A percentile compares a stretch with the other conserved stretches of the same genome.
phyloP scores from a whole-genome alignment of 208 protist genomes.

The Acanthamoeba healyi region DNA sequence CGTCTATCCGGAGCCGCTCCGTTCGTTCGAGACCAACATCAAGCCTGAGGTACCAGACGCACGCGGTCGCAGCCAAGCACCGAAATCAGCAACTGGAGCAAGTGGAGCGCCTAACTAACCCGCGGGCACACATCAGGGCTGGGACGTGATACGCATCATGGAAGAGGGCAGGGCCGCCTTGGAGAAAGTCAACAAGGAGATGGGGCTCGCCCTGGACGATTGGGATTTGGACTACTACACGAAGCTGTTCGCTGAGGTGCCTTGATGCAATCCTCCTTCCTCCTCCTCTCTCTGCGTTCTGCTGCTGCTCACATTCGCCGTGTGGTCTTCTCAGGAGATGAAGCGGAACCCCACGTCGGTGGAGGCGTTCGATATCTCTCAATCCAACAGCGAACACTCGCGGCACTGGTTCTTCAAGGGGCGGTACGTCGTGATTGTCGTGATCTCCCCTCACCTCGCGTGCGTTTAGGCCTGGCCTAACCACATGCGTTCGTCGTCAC shows the following conservation, averaged over 20 bases:
- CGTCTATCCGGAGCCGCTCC: slow-evolving; percentile 84
- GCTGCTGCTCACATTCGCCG: neutral
- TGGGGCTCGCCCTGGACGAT: slow-evolving; percentile 89
- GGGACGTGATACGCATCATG: slow-evolving; percentile 82
- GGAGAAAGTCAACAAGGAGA: slow-evolving; percentile 84
- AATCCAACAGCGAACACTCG: slow-evolving; percentile 92
- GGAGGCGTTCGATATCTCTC: slow-evolving; percentile 90
- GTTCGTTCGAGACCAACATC: slow-evolving; percentile 71
- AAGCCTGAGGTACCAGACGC: slow-evolving; percentile 63
- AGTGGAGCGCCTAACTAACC: neutral
- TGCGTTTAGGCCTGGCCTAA: neutral
- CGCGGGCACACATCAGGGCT: slow-evolving; percentile 30
- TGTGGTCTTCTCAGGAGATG: slow-evolving; percentile 74
- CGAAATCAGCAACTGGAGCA: neutral
- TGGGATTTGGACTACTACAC: slow-evolving; percentile 89
- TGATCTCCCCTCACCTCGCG: neutral
- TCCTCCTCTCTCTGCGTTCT: neutral
- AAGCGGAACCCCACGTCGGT: slow-evolving; percentile 90
- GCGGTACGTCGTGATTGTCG: slow-evolving; percentile 6
- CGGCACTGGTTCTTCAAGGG: slow-evolving; percentile 92
- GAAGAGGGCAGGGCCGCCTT: slow-evolving; percentile 85
- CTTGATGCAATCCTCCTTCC: neutral
- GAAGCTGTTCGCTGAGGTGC: slow-evolving; percentile 84
- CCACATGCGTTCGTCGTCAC: neutral
- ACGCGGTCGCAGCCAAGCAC: neutral